Conservation (phyloP, 2,329 filamentous ascomycete species). For the Botrytis galanthina region DNA sequence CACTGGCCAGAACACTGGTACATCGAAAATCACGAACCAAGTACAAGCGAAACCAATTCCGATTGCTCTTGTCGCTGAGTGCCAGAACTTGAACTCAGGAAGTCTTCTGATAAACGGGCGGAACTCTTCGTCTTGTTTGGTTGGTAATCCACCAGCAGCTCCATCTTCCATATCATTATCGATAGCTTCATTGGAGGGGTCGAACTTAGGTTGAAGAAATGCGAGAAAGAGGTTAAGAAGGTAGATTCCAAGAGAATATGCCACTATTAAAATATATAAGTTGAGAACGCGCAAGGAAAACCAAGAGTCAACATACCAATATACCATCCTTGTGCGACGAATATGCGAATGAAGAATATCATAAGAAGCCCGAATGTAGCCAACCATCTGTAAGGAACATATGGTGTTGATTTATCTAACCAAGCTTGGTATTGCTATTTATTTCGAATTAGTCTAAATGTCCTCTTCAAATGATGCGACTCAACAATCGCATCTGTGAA, state of each 20-base stretch:
- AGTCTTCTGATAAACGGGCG: conserved; percentile 92
- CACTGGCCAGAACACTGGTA: conserved; percentile 98
- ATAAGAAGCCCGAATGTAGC: conserved; percentile 74
- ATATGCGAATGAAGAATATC: conserved; percentile 84
- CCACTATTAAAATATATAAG: conserved; percentile 56
- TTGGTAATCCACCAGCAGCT: conserved; percentile 75
- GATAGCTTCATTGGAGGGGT: conserved; percentile 85
- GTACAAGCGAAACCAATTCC: conserved; percentile 80
- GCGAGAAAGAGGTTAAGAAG: conserved; percentile 98
- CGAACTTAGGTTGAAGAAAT: conserved; percentile 97
- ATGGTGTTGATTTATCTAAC: conserved; percentile 90
- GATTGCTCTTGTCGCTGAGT: conserved; percentile 86
- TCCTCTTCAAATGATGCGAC: not conserved
- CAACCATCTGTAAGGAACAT: conserved; percentile 84
- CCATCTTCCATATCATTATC: conserved; percentile 98
- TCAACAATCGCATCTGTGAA: not conserved
- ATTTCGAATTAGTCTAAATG: not conserved
- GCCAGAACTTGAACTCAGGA: conserved; percentile 99
- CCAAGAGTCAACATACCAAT: conserved; percentile 63
- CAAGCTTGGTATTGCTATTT: conserved; percentile 86
- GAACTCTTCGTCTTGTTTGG: conserved; percentile 97
- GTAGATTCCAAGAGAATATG: conserved; percentile 97
- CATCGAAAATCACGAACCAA: conserved; percentile 92
- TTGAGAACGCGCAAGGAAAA: not conserved
- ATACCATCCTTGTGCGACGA: conserved; percentile 96